Evolutionary conservation across 768 basidiomycete genomes (phyloP), one percentile per base, ranked within the genome.

Genomic region (Austroboletus eburneus): DNA sequence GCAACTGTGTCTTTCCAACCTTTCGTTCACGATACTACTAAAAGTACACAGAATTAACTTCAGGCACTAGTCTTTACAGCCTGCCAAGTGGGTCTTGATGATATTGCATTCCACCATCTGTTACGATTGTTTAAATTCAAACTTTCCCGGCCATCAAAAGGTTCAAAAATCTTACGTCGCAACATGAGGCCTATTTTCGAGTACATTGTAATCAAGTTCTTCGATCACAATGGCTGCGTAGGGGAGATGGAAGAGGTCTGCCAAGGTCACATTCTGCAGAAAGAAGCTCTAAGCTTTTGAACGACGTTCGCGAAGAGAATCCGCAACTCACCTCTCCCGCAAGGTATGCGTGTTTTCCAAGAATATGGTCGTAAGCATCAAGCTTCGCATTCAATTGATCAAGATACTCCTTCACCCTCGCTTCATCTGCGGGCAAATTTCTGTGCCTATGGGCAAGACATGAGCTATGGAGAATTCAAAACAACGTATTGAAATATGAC

Each of bases 101-200:
- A 62, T 38, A 81, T 61, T 17, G 71, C 76, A 45, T 72, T 69
- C 72, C 72, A 80, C 79, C 79, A 81, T 64, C 77, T 72, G 45
- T 18, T 27, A 32, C n/a, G 5, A 6, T 3, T 21, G 16, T 42
- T 9, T 27, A 12, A 50, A 30, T 9, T 6, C 12, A 12, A 12
- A 12, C 12, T 12, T 6, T 12, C 21, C 2, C 2, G 10, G 5
- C 13, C 4, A 20, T n/a, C 7, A 21, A 13, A 23, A 0, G 17
- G 24, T 25, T 13, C 12, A 13, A 7, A 10, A 17, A 22, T 4
- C 61, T 34, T 33, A 64, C 62, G 64, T 64, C 29, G 46, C 53
- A 20, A 64, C 62, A 33, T 64, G 58, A 10, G 59, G 63, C 12
- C 62, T 48, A 27, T 20, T 51, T 33, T 57, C 49, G 27, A 62